phyloP scores from a whole-genome alignment of 106 monocot genomes.

The Acorus calamus region DNA sequence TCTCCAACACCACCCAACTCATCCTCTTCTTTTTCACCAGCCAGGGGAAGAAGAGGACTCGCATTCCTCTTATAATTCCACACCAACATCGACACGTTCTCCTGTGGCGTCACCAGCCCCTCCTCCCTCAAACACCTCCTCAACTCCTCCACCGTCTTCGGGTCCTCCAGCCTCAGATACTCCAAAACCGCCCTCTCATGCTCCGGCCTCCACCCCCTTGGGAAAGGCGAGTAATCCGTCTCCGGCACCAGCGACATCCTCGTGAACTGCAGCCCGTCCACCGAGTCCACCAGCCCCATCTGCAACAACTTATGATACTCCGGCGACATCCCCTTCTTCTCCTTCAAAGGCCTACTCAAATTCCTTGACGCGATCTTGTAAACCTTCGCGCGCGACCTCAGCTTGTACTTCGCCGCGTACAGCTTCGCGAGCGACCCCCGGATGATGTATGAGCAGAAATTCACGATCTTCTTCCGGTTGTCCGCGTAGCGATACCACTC shows the following conservation, averaged over 20 bases:
- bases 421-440: conserved; percentile 91
- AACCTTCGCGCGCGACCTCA: conserved; percentile 88
- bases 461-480: conserved; percentile 90
- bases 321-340: conserved; percentile 90
- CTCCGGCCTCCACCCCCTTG: conserved; percentile 69
- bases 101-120: conserved; percentile 87
- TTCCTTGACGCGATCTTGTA: conserved; percentile 96
- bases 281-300: conserved; percentile 88
- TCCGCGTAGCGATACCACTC: conserved; percentile 97
- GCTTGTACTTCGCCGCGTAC: conserved; percentile 97
- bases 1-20: too few relatives aligned
- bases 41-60: too few relatives aligned
- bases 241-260: conserved; percentile 90
- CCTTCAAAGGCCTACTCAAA: conserved; percentile 81
- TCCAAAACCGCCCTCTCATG: conserved; percentile 83
- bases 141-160: conserved; percentile 49
- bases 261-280: conserved; percentile 87
- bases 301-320: conserved; percentile 86
- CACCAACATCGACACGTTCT: conserved; percentile 83
- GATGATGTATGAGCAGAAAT: conserved; percentile 92
- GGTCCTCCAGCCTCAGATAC: conserved; percentile 60
- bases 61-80: conserved; percentile 96
- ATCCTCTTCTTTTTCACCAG: too few relatives aligned
- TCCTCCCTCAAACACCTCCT: conserved; percentile 46
- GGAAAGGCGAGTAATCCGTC: conserved; percentile 87